phyloP scores from a whole-genome alignment of 2,329 filamentous ascomycete genomes.

The Trichoderma sp. region DNA sequence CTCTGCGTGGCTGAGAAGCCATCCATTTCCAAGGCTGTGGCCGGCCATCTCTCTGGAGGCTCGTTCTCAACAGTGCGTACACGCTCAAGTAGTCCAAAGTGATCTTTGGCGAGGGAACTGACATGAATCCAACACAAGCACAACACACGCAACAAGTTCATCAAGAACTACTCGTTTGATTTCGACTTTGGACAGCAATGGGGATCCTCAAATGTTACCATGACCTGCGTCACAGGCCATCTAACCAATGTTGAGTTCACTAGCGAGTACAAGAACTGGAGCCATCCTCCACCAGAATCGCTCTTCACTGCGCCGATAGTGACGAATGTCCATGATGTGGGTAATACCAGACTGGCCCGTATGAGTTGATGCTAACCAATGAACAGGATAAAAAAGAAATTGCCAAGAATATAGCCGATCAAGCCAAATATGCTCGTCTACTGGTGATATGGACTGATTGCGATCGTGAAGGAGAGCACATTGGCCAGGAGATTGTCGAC shows the following conservation, averaged over 20 bases:
- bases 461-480: conserved; percentile 95
- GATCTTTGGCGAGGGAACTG: conserved; percentile 21
- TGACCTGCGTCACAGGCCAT: conserved; percentile 92
- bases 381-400: conserved; percentile 72
- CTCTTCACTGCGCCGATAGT: conserved; percentile 80
- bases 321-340: conserved; percentile 65
- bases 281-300: conserved; percentile 70
- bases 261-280: conserved; percentile 73
- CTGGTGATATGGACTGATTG: conserved; percentile 99
- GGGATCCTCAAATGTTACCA: conserved; percentile 81
- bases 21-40: conserved; percentile 92
- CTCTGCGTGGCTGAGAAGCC: conserved; percentile 67
- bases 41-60: conserved; percentile 82
- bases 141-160: conserved; percentile 68
- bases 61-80: conserved; percentile 60
- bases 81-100: background rate
- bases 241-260: conserved; percentile 79
- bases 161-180: conserved; percentile 92
- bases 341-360: background rate
- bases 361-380: conserved; percentile 19
- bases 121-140: conserved; percentile 46
- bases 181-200: conserved; percentile 82
- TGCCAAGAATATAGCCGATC: conserved; percentile 77
- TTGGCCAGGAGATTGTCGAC: conserved; percentile 84
- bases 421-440: conserved; percentile 69